Evolutionary conservation across 805 yeast genomes (phyloP), one percentile per base, ranked within the genome.

Genomic region (Ogataea thermomethanolica): DNA sequence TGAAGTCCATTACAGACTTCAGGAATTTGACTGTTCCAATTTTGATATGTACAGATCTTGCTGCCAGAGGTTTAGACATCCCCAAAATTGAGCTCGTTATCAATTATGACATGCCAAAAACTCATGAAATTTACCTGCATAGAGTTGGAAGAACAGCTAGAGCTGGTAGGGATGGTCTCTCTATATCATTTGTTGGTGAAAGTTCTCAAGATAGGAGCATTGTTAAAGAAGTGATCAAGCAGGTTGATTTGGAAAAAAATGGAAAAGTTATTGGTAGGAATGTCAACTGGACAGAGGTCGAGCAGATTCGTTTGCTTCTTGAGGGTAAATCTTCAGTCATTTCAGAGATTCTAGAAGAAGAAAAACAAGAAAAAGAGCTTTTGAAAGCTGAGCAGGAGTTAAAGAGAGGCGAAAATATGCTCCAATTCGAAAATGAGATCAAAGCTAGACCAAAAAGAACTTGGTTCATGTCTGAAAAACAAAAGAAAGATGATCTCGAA

Each of bases 81-180:
- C 98, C 98, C 46, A 91, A 91, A 66, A 90, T 93, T 61, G 98
- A 90, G 62, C 80, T 84, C 44, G 99, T 93, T 33, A 76, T 93
- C 57, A 93, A 93, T 66, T 93, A 74, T 63, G 99, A 93, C 59
- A 87, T 93, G 95, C 99, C 99, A 36, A 86, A 87, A 62, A 73
- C 85, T 23, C 82, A 85, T 56, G 99, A 93, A 50, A 76, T 91
- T 27, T 93, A 93, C 63, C 71, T 93, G 55, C 99, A 93, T 67
- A 84, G 99, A 72, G 96, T 93, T 45, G 99, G 99, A 66, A 86
- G 99, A 75, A 93, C 98, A 40, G 99, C 99, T 8, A 87, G 99
- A 78, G 99, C 97, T 37, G 98, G 98, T 14, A 79, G 98, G 66
- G 87, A 85, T 39, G 99, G 99, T 74, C 77, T 77, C 41, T 85